Evolutionary conservation across 2,329 filamentous ascomycete genomes (phyloP), one percentile per base, ranked within the genome.

Genomic region (Fusarium paranaense): DNA sequence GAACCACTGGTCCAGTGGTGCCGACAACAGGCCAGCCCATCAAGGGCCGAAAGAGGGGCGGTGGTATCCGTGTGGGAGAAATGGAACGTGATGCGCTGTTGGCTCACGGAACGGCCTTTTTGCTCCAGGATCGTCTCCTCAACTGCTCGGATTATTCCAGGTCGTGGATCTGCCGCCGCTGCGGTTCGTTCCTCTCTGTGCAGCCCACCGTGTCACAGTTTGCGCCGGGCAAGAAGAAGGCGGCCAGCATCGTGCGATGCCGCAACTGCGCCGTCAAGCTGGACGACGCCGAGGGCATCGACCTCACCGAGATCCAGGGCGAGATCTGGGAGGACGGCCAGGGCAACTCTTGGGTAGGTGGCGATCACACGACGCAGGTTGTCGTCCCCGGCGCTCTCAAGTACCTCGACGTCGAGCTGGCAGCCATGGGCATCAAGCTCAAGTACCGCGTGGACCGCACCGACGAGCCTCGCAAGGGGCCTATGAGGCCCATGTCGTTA

Each of bases 21-120:
- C 90, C 93, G 27, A 91, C 97, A 18, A 98, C 96, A 0, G 95
- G 96, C 35, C 97, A 99, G 82, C 97, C 97, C 45, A 97, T 99
- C 87, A 98, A 98, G 87, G 97, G 97, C 74, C 90, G 97, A 82
- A 97, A 97, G 82, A 94, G 96, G 84, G 97, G 96, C 81, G 97
- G 97, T 86, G 97, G 97, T 92, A 98, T 99, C 81, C 95, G 97
- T 88, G 96, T 99, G 33, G 97, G 97, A 84, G 97, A 99, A 85
- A 99, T 99, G 97, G 97, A 99, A 86, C 93, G 97, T 76, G 97
- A 99, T 83, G 94, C 96, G 5, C 88, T 99, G 25, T 90, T 99
- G 66, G 97, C 97, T 6, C 97, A 99, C 87, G 97, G 97, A 27
- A 97, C 95, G 3, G 95, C 96, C 5, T 98, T 97, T 86, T 85